Conservation (phyloP, 768 basidiomycete species). For the Russula sp. region DNA sequence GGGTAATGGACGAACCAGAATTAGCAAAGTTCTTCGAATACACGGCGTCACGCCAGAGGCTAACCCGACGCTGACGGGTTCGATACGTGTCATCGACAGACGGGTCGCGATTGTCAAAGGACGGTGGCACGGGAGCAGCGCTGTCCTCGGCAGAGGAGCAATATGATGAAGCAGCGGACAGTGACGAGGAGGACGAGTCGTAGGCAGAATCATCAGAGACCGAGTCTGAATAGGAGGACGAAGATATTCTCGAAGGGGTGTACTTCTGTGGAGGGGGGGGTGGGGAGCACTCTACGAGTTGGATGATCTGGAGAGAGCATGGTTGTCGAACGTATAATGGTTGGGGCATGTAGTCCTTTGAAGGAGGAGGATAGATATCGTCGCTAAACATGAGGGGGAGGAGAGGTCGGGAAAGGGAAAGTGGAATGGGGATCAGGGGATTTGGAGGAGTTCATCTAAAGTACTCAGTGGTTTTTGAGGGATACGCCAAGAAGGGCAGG, state of each 20-base stretch:
- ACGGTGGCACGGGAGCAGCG: conserved; percentile 19
- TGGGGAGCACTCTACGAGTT: conserved; percentile 23
- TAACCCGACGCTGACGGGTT: conserved; percentile 56
- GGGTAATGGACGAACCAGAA: conserved; percentile 9
- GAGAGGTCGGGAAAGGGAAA: not conserved
- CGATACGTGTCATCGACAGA: conserved; percentile 44
- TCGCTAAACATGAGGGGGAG: conserved; percentile 23
- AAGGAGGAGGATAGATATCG: conserved; percentile 6
- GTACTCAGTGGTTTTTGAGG: conserved; percentile 7
- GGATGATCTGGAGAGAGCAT: conserved; percentile 19
- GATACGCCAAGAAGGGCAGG: conserved; percentile 20
- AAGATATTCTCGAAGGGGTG: conserved; percentile 27
- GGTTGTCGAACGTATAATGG: conserved; percentile 22
- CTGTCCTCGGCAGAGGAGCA: conserved; percentile 54
- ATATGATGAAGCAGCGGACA: conserved; percentile 51
- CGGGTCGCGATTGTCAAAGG: conserved; percentile 16
- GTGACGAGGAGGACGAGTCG: conserved; percentile 40
- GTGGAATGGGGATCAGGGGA: conserved; percentile 13
- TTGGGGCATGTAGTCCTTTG: conserved; percentile 14
- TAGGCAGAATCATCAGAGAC: conserved; percentile 21
- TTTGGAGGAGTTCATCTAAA: conserved; percentile 8
- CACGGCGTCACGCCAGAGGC: conserved; percentile 57
- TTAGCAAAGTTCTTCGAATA: conserved; percentile 34
- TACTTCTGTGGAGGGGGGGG: conserved; percentile 23
- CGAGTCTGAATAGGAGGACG: conserved; percentile 25